Conservation (phyloP, 1,139 yeast genomes). For the Yamadazyma aaseri region DNA sequence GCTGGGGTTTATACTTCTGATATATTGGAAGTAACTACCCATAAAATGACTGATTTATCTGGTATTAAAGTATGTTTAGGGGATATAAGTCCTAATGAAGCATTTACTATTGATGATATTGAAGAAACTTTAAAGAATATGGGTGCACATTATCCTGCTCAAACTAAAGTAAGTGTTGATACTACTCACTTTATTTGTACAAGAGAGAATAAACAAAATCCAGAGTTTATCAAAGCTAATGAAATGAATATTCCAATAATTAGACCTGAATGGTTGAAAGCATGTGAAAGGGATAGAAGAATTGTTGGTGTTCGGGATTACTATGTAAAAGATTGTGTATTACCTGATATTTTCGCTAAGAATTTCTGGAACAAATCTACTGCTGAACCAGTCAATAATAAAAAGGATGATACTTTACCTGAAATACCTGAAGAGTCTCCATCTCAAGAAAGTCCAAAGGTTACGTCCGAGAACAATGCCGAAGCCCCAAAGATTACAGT, state of each 20-base stretch:
- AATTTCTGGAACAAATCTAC: conserved; percentile 36
- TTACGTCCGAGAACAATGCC: background rate
- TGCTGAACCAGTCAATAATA: background rate
- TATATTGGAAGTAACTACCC: conserved; percentile 70
- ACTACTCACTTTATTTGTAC: conserved; percentile 94
- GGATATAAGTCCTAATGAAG: conserved; percentile 62
- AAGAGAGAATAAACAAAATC: conserved; percentile 51
- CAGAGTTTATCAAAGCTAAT: conserved; percentile 73
- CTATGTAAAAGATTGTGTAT: conserved; percentile 55
- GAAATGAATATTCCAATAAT: conserved; percentile 91
- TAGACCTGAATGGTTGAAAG: conserved; percentile 95
- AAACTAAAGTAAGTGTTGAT: conserved; percentile 72
- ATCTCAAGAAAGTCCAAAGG: no score
- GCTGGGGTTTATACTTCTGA: conserved; percentile 83
- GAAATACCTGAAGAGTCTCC: conserved; percentile 6
- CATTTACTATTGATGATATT: conserved; percentile 60
- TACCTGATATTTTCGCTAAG: conserved; percentile 46
- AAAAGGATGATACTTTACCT: conserved; percentile 6
- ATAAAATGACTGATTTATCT: conserved; percentile 91
- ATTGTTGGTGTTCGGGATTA: conserved; percentile 91
- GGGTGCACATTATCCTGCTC: conserved; percentile 75
- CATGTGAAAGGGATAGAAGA: conserved; percentile 86
- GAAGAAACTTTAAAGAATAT: conserved; percentile 61
- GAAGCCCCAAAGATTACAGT: background rate
- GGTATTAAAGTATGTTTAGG: conserved; percentile 95